Conservation (phyloP, 176 grass and related monocot genomes). For the Luzula sylvatica region DNA sequence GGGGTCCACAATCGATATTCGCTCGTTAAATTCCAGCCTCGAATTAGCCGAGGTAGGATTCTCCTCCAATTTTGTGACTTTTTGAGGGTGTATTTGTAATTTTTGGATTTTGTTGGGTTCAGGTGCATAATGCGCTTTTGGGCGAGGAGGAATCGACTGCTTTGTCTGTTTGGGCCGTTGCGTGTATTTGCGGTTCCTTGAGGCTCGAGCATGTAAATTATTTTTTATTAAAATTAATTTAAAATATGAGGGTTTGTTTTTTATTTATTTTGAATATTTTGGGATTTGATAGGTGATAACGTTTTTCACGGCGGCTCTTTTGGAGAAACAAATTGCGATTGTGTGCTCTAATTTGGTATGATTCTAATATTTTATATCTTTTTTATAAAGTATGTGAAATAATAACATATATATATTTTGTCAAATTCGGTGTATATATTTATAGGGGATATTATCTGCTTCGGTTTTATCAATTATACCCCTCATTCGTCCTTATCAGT, state of each 20-base stretch:
- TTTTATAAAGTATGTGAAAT: not conserved
- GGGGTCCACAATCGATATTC: conserved; percentile 79
- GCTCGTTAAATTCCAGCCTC: conserved; percentile 66
- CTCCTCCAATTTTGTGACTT: not conserved
- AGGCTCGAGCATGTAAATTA: conserved; percentile 79
- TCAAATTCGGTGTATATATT: too few relatives aligned
- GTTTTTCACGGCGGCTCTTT: conserved; percentile 75
- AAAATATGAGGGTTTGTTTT: not conserved
- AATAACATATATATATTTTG: conserved; percentile 1
- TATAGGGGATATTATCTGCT: conserved; percentile 87
- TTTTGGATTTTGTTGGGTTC: conserved; percentile 19
- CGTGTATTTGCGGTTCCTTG: conserved; percentile 85
- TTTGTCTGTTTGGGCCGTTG: conserved; percentile 90
- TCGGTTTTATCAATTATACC: conserved; percentile 85
- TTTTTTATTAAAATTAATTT: not conserved
- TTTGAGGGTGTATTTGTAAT: too few relatives aligned
- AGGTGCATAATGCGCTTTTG: conserved; percentile 78
- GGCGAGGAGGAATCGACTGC: conserved; percentile 92
- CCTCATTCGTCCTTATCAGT: conserved; percentile 86
- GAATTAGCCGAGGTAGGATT: conserved; percentile 73
- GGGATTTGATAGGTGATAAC: conserved; percentile 63
- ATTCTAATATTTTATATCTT: conserved; percentile 12
- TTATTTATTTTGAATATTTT: conserved; percentile 12
- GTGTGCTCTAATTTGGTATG: conserved; percentile 94
- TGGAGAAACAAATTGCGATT: conserved; percentile 94